Base-by-base conservation (phyloP, 1,284 basidiomycete species). In the Heterobasidion occidentale region DNA sequence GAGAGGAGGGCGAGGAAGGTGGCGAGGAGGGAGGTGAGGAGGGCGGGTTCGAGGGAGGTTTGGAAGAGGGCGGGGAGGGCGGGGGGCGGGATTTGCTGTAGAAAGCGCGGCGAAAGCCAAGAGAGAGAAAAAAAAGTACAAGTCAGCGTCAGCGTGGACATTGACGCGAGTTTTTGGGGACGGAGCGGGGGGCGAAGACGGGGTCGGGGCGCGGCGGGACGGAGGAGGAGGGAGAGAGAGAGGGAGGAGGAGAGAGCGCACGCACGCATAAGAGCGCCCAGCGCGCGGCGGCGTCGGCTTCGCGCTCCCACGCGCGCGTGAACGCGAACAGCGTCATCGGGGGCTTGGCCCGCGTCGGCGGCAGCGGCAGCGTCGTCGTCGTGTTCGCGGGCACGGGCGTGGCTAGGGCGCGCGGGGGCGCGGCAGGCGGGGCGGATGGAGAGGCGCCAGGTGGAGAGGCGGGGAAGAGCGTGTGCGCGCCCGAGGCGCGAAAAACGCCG, bases 61-160 rank as follows among this genome's bases (percentile, higher is more conserved):
- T 85, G 77, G 68, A 86, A 87, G 47, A 90, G 67, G 0, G 72
- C 59, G 0, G 84, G 83, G 11, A 89, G 67, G n/a, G 72, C 69
- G 7, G 69, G 48, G 0, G 86, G 80, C 0, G 78, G 68, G 50
- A 89, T 74, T 45, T 73, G 74, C 80, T 87, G 61, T 20, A 12
- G 17, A 17, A 44, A 19, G 19, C 19, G 19, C 19, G 19, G 19
- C 19, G 56, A 36, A 11, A 51, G 50, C 42, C 54, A 45, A 52
- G 44, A 27, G 17, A 19, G 19, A 19, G 2, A 19, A 19, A 19
- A 19, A 19, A 19, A 19, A 19, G 19, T 19, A 19, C 19, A 19
- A 19, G 19, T 19, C 19, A 19, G 19, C 19, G 19, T 19, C 19
- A 19, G 19, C 19, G 19, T 19, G 19, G 19, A 19, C 19, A 19